Percentiles rank a stretch among this genome's conserved stretches.
Evolutionary conservation across 768 basidiomycete genomes (phyloP).

Genomic region (Pholiota conissans): DNA sequence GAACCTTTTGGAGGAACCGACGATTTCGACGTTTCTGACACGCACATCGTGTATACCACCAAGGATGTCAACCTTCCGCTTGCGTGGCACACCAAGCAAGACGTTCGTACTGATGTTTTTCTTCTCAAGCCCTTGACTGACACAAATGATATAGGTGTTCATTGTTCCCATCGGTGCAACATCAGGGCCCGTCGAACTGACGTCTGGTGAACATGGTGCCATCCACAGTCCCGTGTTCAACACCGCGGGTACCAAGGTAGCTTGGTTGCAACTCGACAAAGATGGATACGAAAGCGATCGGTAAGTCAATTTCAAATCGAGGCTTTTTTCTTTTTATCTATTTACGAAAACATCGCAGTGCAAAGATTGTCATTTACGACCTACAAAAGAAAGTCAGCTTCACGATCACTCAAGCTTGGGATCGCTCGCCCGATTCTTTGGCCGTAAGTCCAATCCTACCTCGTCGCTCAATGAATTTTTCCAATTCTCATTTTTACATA

Average conservation of each 20-base stretch:
- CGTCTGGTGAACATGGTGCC: slow-evolving; percentile 84
- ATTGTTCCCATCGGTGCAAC: slow-evolving; percentile 57
- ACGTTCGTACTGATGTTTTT: slow-evolving; percentile 42
- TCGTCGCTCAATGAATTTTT: neutral
- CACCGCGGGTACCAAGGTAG: slow-evolving; percentile 64
- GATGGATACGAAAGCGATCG: slow-evolving; percentile 92
- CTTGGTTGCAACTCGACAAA: slow-evolving; percentile 85
- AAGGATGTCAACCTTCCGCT: slow-evolving; percentile 78
- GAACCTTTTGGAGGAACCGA: slow-evolving; percentile 86
- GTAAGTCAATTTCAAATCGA: slow-evolving; percentile 29
- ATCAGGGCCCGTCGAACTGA: slow-evolving; percentile 62
- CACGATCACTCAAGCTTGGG: slow-evolving; percentile 83
- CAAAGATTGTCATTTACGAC: slow-evolving; percentile 80
- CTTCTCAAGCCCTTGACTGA: neutral
- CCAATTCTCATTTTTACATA: slow-evolving; percentile 2
- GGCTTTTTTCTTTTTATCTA: neutral
- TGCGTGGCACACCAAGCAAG: slow-evolving; percentile 88
- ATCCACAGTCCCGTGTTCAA: slow-evolving; percentile 74
- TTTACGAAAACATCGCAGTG: slow-evolving; percentile 35
- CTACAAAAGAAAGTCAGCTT: slow-evolving; percentile 63
- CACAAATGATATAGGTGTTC: slow-evolving; percentile 54
- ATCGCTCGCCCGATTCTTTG: slow-evolving; percentile 68
- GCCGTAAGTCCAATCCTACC: slow-evolving; percentile 43
- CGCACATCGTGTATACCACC: slow-evolving; percentile 78
- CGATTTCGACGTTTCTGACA: slow-evolving; percentile 73